Conservation (phyloP, 352 stramenopile species). For the Globisporangium sylvaticum region DNA sequence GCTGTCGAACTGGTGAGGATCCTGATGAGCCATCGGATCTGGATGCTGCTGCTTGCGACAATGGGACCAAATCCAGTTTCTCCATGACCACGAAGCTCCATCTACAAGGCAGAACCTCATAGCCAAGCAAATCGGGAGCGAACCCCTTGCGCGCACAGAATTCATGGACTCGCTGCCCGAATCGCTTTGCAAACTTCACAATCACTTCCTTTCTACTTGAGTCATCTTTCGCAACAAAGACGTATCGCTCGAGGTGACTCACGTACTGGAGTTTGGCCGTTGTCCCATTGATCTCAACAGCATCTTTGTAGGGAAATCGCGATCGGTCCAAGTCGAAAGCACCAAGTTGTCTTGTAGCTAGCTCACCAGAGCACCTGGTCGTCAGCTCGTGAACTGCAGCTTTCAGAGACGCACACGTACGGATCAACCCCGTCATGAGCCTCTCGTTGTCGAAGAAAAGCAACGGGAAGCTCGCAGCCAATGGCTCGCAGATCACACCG, state of each 20-base stretch:
- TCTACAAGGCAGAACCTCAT: background rate
- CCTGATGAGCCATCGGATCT: background rate
- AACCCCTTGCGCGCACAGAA: background rate
- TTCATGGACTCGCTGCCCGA: background rate
- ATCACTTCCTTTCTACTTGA: background rate
- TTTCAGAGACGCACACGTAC: background rate
- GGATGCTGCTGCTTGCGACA: background rate
- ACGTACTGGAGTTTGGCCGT: background rate
- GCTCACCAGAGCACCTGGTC: background rate
- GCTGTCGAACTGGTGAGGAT: background rate
- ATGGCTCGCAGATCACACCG: background rate
- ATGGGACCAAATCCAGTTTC: background rate
- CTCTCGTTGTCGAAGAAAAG: background rate
- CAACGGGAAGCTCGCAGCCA: background rate
- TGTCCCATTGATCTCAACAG: background rate
- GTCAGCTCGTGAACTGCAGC: background rate
- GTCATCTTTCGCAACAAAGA: background rate
- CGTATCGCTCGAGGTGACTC: background rate
- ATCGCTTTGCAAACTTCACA: background rate
- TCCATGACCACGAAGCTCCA: background rate
- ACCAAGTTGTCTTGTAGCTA: background rate
- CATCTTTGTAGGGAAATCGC: background rate
- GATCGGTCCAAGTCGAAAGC: background rate
- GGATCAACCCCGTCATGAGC: background rate
- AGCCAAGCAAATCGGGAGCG: background rate